Base-by-base conservation (phyloP, 2,329 filamentous ascomycete genomes). In the Coniochaeta sp. region DNA sequence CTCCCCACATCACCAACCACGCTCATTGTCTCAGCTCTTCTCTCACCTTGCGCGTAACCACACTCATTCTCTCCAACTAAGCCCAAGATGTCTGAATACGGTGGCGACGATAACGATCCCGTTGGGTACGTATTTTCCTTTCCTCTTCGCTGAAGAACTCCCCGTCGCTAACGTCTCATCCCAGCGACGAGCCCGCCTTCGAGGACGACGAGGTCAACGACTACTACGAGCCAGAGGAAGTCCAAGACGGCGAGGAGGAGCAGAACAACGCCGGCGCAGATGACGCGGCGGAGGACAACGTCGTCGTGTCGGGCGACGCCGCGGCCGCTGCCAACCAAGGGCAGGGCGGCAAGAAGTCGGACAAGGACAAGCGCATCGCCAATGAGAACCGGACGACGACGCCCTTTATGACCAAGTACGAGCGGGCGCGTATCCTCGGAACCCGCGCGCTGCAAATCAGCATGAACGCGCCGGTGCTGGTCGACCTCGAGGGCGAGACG, bases 391-490 rank as follows among this genome's bases (percentile, higher is more conserved):
- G 94, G 62, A 87, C 83, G 22, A 99, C 94, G 8, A 99, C 94
- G 26, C 94, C 92, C 2, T 99, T 96, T 74, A 95, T 99, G 92
- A 99, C 94, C 60, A 99, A 99, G 75, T 99, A 99, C 72, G 94
- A 99, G 78, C 83, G 86, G 61, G 94, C 94, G 57, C 85, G 94
- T 65, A 92, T 99, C 54, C 74, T 99, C 57, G 94, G 94, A 47
- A 97, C 94, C 35, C 81, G 94, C 59, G 94, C 94, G 35, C 71
- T 97, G 66, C 94, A 99, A 72, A 97, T 99, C 66, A 95, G 94
- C 74, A 95, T 96, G 86, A 97, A 97, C 69, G 94, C 94, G 53
- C 94, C 94, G 3, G 91, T 97, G 27, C 79, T 99, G 45, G 94
- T 99, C 50, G 94, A 99, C 66, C 81, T 96, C 30, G 94, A 97